phyloP scores from a whole-genome alignment of 2,329 filamentous ascomycete genomes.

The Aureobasidium sp. region DNA sequence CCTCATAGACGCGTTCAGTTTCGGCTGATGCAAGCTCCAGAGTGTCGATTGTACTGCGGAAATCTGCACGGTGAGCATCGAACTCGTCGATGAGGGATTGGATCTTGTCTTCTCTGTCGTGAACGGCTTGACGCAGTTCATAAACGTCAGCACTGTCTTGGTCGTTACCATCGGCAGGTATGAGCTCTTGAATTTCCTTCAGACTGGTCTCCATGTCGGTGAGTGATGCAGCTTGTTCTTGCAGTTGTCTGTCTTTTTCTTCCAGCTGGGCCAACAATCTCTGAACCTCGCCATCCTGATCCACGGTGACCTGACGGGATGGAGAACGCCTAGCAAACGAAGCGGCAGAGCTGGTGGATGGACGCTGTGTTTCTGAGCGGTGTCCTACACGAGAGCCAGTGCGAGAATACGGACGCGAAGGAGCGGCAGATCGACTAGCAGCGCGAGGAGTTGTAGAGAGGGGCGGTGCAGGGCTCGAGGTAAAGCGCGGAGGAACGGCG shows the following conservation, averaged over 20 bases:
- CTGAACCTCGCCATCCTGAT: constrained; percentile 62
- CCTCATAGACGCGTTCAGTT: constrained; percentile 92
- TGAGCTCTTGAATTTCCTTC: constrained; percentile 69
- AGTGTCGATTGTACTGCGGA: constrained; percentile 93
- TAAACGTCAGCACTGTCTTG: not conserved
- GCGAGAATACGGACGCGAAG: constrained; percentile 40
- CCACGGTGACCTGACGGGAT: constrained; percentile 29
- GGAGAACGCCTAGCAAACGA: constrained; percentile 29
- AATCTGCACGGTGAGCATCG: constrained; percentile 89
- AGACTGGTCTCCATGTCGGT: constrained; percentile 86
- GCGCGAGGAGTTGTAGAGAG: constrained; percentile 29
- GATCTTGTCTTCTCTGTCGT: constrained; percentile 97
- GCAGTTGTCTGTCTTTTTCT: constrained; percentile 79
- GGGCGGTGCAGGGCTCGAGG: constrained; percentile 53
- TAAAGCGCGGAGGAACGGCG: constrained; percentile 52
- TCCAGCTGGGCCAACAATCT: constrained; percentile 66
- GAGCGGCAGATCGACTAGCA: constrained; percentile 47
- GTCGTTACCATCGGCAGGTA: constrained; percentile 66
- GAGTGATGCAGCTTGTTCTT: constrained; percentile 74
- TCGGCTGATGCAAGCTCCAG: constrained; percentile 92
- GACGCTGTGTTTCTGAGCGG: constrained; percentile 27
- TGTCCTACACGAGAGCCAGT: constrained; percentile 41
- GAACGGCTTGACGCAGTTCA: constrained; percentile 72
- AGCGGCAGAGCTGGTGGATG: constrained; percentile 46
- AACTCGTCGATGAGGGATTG: constrained; percentile 89